A percentile compares a stretch with the other conserved stretches of the same genome.
Evolutionary conservation across 139 green algal species (phyloP).

Genomic region (Dunaliella sp.): DNA sequence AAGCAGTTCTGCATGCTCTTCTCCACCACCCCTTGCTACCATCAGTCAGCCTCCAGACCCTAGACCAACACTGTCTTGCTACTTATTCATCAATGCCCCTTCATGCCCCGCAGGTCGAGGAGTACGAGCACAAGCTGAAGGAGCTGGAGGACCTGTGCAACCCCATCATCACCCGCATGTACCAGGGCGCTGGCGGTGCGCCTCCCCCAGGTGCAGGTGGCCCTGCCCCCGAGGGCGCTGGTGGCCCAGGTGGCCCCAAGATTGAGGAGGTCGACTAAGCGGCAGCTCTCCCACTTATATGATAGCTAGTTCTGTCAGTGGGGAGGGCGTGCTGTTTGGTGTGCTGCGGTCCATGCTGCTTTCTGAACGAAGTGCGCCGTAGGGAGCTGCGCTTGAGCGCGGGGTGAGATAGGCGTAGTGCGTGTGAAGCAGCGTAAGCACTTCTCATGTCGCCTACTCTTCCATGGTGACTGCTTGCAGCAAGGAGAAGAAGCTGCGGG

Average conservation of each 20-base stretch:
- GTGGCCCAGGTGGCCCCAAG: conserved; percentile 56
- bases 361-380: too few relatives aligned
- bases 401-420: too few relatives aligned
- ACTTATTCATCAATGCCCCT: not conserved
- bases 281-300: not conserved
- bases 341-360: too few relatives aligned
- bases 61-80: not conserved
- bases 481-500: too few relatives aligned
- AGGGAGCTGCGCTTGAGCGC: too few relatives aligned
- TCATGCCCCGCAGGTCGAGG: conserved; percentile 75
- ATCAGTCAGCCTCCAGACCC: too few relatives aligned
- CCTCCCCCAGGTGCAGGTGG: conserved; percentile 34
- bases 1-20: too few relatives aligned
- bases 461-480: too few relatives aligned
- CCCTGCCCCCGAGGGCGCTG: conserved; percentile 3
- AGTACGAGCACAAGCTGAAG: conserved; percentile 97
- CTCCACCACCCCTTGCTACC: too few relatives aligned
- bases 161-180: conserved; percentile 88
- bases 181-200: conserved; percentile 56
- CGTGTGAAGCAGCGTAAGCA: too few relatives aligned
- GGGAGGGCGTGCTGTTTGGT: too few relatives aligned
- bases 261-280: conserved; percentile 89
- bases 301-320: not conserved
- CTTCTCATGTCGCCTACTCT: too few relatives aligned
- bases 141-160: conserved; percentile 92